A percentile compares a stretch with the other conserved stretches of the same genome.
phyloP scores from a whole-genome alignment of 2,329 filamentous ascomycete species.

The Diaporthe ilicicola region DNA sequence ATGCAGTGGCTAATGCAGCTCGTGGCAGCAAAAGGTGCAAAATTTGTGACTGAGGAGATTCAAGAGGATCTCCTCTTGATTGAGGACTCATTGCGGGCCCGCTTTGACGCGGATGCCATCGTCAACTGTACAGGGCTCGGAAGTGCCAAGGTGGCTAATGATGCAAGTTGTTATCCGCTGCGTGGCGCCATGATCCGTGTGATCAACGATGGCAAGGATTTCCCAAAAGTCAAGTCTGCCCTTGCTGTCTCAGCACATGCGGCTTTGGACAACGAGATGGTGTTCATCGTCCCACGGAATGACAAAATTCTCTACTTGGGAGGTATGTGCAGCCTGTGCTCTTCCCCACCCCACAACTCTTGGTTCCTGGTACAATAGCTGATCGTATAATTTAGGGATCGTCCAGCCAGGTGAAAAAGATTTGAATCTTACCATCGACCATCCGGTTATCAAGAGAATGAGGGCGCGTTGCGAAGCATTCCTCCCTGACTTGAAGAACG shows the following conservation, averaged over 20 bases:
- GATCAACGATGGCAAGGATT: background rate
- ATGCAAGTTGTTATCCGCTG: background rate
- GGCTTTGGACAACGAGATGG: background rate
- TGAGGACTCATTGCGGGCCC: background rate
- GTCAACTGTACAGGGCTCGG: background rate
- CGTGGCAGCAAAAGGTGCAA: background rate
- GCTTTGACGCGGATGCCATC: background rate
- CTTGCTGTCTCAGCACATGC: conserved; percentile 3
- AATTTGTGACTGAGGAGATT: background rate
- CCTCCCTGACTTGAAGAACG: background rate
- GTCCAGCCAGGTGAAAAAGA: background rate
- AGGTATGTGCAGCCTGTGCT: background rate
- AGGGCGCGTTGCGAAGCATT: conserved; percentile 1
- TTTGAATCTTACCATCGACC: background rate
- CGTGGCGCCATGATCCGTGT: conserved; percentile 14
- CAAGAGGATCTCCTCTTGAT: background rate
- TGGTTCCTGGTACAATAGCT: background rate
- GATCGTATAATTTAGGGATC: background rate
- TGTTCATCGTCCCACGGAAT: conserved; percentile 3
- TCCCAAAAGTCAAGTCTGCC: background rate
- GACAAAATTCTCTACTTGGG: background rate
- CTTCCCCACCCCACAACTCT: background rate
- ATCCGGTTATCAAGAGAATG: background rate
- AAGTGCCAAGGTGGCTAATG: background rate
- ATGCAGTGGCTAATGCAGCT: conserved; percentile 9